Base-by-base conservation (phyloP, 208 protist genomes). In the Trypanosoma rangeli region DNA sequence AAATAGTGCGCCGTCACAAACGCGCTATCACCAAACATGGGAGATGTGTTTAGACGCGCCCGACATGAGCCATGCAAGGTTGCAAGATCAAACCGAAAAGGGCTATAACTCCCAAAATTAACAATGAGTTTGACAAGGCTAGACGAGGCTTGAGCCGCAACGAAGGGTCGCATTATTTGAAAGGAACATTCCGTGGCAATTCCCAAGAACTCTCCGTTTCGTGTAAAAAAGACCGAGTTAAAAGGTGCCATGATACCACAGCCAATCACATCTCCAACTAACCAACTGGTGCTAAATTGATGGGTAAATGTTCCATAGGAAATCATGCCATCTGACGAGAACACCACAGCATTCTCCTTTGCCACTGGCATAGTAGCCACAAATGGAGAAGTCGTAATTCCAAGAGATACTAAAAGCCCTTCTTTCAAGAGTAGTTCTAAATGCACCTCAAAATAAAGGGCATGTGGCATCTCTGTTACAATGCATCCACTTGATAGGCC, bases 221-320 rank as follows among this genome's bases (percentile, higher is more conserved):
- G 78, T 10, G 92, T 97, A 73, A 94, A 97, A 68, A 97, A 97
- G 31, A 97, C 85, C 44, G 80, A 80, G 67, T 89, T 88, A 57
- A 80, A 80, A 52, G 85, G 86, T 1, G 80, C 78, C 58, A 93
- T 82, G 20, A 97, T 62, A 31, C 92, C 92, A 60, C 92, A 97
- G 7, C 92, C 92, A 54, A 97, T 83, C 8, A 94, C 83, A 79
- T 97, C 92, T 26, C 85, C 86, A 10, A 87, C 84, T 49, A 58
- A 73, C 89, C 89, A 97, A 15, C 39, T 59, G 12, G 28, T 65
- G 39, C 79, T 84, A 68, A 95, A 87, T 42, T 63, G 67, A 68
- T 39, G 68, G 50, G 62, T 58, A 24, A 65, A 57, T 24, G 26
- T 44, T 28, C 42, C 33, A 60, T 62, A 77, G 28, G 49, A 70